These are phyloP conservation scores for Candida verbasci DNA, from an alignment of 805 yeast genomes.

Conservation along the genomic window DNA sequence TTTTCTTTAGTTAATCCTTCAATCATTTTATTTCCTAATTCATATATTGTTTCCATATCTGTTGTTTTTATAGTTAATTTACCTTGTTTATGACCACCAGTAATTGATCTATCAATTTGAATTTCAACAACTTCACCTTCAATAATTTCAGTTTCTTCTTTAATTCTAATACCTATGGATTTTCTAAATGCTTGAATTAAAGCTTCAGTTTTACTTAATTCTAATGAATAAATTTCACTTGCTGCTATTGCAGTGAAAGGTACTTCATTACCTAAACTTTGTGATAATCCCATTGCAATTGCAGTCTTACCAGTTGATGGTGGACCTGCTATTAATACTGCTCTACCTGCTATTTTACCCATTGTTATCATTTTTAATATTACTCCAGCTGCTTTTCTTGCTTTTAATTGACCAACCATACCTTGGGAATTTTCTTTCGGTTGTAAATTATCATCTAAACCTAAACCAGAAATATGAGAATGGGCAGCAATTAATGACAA, in stretches of 20 bases:
- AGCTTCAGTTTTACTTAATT: constrained; percentile 92
- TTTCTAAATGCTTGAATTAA: constrained; percentile 94
- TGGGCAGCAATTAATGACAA: constrained; percentile 92
- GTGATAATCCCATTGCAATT: constrained; percentile 88
- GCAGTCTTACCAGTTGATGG: constrained; percentile 99
- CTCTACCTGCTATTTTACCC: constrained; percentile 95
- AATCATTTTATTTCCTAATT: constrained; percentile 89
- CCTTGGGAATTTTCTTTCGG: constrained; percentile 83
- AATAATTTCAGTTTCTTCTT: constrained; percentile 94
- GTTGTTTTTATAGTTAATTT: constrained; percentile 95
- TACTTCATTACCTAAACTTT: constrained; percentile 69
- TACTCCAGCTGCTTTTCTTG: constrained; percentile 94
- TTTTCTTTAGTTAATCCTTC: constrained; percentile 92
- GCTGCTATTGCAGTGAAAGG: constrained; percentile 97
- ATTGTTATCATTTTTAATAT: constrained; percentile 89
- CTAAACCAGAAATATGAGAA: constrained; percentile 93
- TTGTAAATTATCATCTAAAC: constrained; percentile 85
- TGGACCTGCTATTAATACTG: constrained; percentile 94
- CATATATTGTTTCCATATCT: constrained; percentile 98
- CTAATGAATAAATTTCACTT: constrained; percentile 87
- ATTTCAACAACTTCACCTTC: constrained; percentile 99
- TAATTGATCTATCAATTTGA: constrained; percentile 86
- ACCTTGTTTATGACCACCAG: constrained; percentile 98
- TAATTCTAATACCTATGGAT: constrained; percentile 91
- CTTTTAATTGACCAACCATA: constrained; percentile 95